Base-by-base conservation (phyloP, 2,329 filamentous ascomycete genomes). In the Ilyonectria destructans region DNA sequence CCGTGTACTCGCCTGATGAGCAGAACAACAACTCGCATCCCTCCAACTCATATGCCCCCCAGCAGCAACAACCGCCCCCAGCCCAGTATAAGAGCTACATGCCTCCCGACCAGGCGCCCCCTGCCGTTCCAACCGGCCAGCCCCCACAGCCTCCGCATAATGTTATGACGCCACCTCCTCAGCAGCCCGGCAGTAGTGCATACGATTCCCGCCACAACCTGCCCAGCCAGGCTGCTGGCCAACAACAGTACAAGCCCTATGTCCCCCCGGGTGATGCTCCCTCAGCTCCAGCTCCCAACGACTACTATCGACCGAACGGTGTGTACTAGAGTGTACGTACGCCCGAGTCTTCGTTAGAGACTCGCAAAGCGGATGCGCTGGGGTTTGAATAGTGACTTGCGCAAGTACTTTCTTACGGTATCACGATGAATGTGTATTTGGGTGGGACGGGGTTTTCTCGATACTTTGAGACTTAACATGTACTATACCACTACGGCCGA, bases 161-260 rank as follows among this genome's bases (percentile, higher is more conserved):
- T 23, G 75, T 76, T 35, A 72, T 83, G 78, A 82, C 81, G 6
- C 84, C 83, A 19, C 81, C 82, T 7, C 84, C 84, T 17, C 75
- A 85, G 67, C 84, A 87, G 31, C 83, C 84, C 1, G 76, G 78
- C n/a, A 85, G 85, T 1, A 45, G 80, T 2, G 81, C 82, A 1
- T 87, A 84, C 65, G 86, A 90, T 72, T 80, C 86, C 6, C 81
- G 87, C 23, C 84, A 88, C 62, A 80, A 82, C 7, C 76, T 89
- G 33, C 86, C 86, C 4, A 88, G 85, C 70, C 84, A 88, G 77
- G 48, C 72, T 58, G 69, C 73, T 70, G 73, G 73, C 19, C 82
- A 84, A 73, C 82, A 82, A 45, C 88, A 89, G 77, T 91, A 91
- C 72, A 90, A 88, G 77, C 86, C 90, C 0, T 92, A 92, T 66